These are phyloP conservation scores for Penicillium parvum DNA, from an alignment of 495 filamentous ascomycete species.

Conservation along the genomic window DNA sequence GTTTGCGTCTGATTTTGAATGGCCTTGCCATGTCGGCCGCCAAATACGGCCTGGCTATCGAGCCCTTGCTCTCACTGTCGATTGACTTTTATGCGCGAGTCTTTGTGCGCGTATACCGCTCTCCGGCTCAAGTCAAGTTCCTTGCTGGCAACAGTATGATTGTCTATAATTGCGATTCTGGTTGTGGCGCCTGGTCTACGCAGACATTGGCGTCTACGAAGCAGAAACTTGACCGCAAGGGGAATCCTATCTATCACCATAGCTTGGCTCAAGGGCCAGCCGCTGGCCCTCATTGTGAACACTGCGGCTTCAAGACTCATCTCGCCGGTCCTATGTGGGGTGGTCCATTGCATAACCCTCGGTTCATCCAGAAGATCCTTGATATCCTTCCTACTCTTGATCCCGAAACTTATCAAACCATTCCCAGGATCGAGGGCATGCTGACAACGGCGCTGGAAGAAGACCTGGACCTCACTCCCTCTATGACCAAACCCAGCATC, in stretches of 20 bases:
- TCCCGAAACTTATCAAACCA: slow-evolving; percentile 67
- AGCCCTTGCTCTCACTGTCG: slow-evolving; percentile 85
- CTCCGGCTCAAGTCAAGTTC: slow-evolving; percentile 81
- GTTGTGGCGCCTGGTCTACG: slow-evolving; percentile 82
- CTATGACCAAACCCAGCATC: slow-evolving; percentile 3
- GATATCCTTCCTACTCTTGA: slow-evolving; percentile 58
- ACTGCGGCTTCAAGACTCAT: slow-evolving; percentile 85
- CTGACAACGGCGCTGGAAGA: slow-evolving; percentile 83
- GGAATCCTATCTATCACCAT: slow-evolving; percentile 69
- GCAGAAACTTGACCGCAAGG: slow-evolving; percentile 60
- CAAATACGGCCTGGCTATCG: slow-evolving; percentile 83
- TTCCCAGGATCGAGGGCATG: slow-evolving; percentile 83
- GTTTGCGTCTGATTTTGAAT: slow-evolving; percentile 79
- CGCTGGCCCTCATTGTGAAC: slow-evolving; percentile 57
- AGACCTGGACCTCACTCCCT: slow-evolving; percentile 31
- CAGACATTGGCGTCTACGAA: slow-evolving; percentile 69
- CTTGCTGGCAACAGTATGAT: slow-evolving; percentile 86
- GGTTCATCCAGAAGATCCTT: slow-evolving; percentile 75
- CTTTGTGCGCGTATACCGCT: slow-evolving; percentile 77
- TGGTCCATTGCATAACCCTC: slow-evolving; percentile 77
- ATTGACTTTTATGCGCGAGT: slow-evolving; percentile 94
- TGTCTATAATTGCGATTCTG: slow-evolving; percentile 83
- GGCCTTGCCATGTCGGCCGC: slow-evolving; percentile 72
- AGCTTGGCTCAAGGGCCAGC: slow-evolving; percentile 64
- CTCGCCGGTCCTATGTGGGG: slow-evolving; percentile 91